These are phyloP conservation scores for Scolecobasidium constrictum DNA, from an alignment of 2,329 filamentous ascomycete genomes.

Conservation along the genomic window DNA sequence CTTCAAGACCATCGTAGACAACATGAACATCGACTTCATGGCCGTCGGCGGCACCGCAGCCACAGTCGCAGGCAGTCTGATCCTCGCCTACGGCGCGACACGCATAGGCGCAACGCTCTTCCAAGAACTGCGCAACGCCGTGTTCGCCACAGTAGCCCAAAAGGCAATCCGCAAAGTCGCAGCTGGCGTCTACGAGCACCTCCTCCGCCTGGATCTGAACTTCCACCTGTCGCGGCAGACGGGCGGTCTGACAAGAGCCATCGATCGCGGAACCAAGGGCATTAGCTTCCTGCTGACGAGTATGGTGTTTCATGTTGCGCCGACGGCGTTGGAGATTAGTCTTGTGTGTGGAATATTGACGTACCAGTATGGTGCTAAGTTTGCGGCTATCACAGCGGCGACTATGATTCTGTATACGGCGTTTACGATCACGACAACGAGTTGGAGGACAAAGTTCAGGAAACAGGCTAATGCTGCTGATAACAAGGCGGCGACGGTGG, in stretches of 20 bases:
- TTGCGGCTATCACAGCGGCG: conserved; percentile 76
- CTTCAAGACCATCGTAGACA: conserved; percentile 95
- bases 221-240: conserved; percentile 95
- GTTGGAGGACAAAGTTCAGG: conserved; percentile 94
- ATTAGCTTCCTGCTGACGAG: conserved; percentile 95
- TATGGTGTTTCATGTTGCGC: conserved; percentile 96
- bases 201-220: conserved; percentile 78
- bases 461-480: conserved; percentile 93
- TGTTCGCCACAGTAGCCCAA: conserved; percentile 94
- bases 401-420: conserved; percentile 92
- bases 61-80: conserved; percentile 83
- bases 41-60: conserved; percentile 78
- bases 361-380: conserved; percentile 86
- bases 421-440: conserved; percentile 95
- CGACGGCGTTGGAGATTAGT: conserved; percentile 84
- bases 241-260: conserved; percentile 82
- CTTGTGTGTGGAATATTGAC: conserved; percentile 96
- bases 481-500: conserved; percentile 88
- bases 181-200: conserved; percentile 81
- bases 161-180: conserved; percentile 91
- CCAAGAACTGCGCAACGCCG: conserved; percentile 87
- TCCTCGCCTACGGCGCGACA: conserved; percentile 64
- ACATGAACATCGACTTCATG: conserved; percentile 93
- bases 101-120: conserved; percentile 82
- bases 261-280: conserved; percentile 94